Evolutionary conservation across 2,329 filamentous ascomycete genomes (phyloP).

Genomic region (Fusarium mangiferae): DNA sequence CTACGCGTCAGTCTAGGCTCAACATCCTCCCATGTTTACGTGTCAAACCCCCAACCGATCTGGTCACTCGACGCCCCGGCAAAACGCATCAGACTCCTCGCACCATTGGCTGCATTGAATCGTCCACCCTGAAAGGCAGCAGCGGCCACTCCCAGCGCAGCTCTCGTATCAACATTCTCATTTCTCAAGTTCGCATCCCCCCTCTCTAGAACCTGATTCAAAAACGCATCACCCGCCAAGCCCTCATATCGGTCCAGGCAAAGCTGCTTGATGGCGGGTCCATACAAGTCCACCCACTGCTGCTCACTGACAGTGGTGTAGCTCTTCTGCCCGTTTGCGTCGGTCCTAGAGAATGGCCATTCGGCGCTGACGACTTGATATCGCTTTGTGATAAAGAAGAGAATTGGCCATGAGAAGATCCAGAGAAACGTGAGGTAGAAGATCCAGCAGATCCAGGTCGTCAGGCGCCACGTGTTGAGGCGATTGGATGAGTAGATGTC

Average conservation of each 20-base stretch:
- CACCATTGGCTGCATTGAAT: slow-evolving; percentile 12
- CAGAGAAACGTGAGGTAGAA: slow-evolving; percentile 38
- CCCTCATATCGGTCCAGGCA: slow-evolving; percentile 37
- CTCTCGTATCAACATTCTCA: neutral
- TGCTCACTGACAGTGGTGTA: slow-evolving; percentile 33
- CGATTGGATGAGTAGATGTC: slow-evolving; percentile 35
- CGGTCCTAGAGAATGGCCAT: slow-evolving; percentile 29
- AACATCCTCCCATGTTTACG: neutral
- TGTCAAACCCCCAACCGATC: slow-evolving; percentile 39
- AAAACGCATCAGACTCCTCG: slow-evolving; percentile 26
- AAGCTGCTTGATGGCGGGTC: slow-evolving; percentile 25
- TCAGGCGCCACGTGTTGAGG: slow-evolving; percentile 32
- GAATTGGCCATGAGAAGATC: slow-evolving; percentile 38
- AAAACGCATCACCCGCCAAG: slow-evolving; percentile 22
- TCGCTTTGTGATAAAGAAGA: slow-evolving; percentile 32
- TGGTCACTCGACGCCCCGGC: slow-evolving; percentile 22
- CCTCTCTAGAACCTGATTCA: slow-evolving; percentile 34
- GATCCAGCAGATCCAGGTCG: slow-evolving; percentile 35
- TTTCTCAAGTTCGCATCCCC: neutral
- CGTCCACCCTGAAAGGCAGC: slow-evolving; percentile 30
- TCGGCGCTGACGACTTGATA: slow-evolving; percentile 28
- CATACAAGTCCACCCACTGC: slow-evolving; percentile 27
- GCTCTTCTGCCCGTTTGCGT: slow-evolving; percentile 12
- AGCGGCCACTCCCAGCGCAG: slow-evolving; percentile 23
- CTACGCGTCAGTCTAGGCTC: too few relatives aligned